Base-by-base conservation (phyloP, 192 early-diverging fungal species). In the Entomortierella chlamydospora region DNA sequence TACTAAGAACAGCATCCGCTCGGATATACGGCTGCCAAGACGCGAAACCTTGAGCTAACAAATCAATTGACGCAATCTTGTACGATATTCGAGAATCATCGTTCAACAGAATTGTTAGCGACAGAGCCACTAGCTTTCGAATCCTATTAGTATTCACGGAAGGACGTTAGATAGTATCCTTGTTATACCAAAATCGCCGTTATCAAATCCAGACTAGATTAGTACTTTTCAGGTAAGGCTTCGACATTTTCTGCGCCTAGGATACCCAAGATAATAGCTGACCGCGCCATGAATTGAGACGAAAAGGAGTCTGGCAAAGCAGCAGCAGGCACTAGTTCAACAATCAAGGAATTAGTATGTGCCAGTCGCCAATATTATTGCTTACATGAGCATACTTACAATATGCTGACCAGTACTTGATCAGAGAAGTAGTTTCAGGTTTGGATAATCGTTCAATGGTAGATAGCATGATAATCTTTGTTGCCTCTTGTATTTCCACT, bases 11-110 rank as follows among this genome's bases (percentile, higher is more conserved):
- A 8, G 76, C 81, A 13, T 90, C 73, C 0, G 89, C 86, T 63
- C 94, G 83, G 31, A 84, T 85, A 69, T 90, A 91, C 8, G 93
- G 84, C 53, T 95, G 93, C 93, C 93, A 95, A 0, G 81, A 79
- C 37, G 83, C 47, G 81, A 94, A 95, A 7, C 94, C 95, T 47
- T 85, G 82, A 0, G 90, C 90, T 0, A 95, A 61, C 4, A 96
- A 55, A 57, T 95, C 93, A 47, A 95, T 87, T 0, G 93, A 92
- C 0, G 89, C 64, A 47, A 90, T 67, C 47, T 88, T 83, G 59
- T 89, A 83, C 22, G 86, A 78, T 33, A 68, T 73, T 33, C 80
- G 83, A 18, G 57, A 81, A 17, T 88, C 86, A 68, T 94, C 93
- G 29, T 85, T 81, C 26, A 94, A 49, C 11, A 94, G 56, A 26